Base-by-base conservation (phyloP, 2,329 filamentous ascomycete species). In the Cladophialophora immunda region DNA sequence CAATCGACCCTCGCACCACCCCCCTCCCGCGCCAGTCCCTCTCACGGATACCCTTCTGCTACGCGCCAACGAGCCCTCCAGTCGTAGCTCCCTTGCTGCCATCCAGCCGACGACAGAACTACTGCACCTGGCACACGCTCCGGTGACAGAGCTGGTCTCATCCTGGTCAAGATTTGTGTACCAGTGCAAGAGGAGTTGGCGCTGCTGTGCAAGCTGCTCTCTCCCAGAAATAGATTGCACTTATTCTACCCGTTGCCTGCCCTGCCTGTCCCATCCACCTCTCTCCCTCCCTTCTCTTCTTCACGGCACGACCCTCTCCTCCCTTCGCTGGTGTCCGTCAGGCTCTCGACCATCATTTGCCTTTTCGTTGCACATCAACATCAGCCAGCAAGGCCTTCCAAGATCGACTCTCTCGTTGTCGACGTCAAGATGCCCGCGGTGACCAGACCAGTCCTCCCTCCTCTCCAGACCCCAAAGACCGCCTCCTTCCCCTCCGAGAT, bases 401-500 rank as follows among this genome's bases (percentile, higher is more conserved):
- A 41, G 57, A 65, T 54, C 67, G 70, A 70, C 66, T 72, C 70
- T 64, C 70, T 73, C 70, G 71, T 73, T 69, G 71, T 73, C 71
- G 71, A 70, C 70, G 65, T 70, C 70, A 70, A 70, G 62, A 70
- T 71, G 65, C 64, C 72, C 64, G 68, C 71, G 29, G 67, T 72
- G 17, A 72, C 73, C 13, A 81, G 79, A 66, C 80, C 80, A 13
- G 68, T 75, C 19, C 76, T 81, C 19, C 76, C 77, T 65, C 79
- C 79, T 32, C 74, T 82, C 27, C 78, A 81, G 67, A 83, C 81
- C 7, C 79, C 81, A n/a, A 81, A 79, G 61, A 76, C 76, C 4
- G 74, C 78, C 56, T 78, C 76, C 13, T 81, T 84, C 66, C 84
- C 84, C 19, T 86, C 84, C 5, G 83, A 86, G 70, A 77, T 90